A percentile compares a stretch with the other conserved stretches of the same genome.
Conservation (phyloP, 345 rosid species). For the Garcia nutans region DNA sequence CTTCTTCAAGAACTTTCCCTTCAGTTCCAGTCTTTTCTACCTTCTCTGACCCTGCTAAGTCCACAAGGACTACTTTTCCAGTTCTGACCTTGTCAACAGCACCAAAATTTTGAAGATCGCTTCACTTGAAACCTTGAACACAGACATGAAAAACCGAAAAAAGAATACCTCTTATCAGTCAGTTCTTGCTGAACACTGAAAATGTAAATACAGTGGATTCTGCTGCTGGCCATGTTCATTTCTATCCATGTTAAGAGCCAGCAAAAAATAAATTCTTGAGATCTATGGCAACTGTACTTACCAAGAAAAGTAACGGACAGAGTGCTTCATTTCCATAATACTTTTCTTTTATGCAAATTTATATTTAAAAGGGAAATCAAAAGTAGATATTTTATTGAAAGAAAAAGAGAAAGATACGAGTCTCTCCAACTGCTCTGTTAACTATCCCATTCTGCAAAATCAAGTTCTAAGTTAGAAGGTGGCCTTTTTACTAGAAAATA, state of each 20-base stretch:
- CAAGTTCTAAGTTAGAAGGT: slow-evolving; percentile 30
- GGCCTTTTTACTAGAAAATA: slow-evolving; percentile 9
- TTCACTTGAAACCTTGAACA: background rate
- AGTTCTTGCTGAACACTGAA: slow-evolving; percentile 56
- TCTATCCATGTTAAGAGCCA: slow-evolving; percentile 46
- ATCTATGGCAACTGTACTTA: background rate
- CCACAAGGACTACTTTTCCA: slow-evolving; percentile 77
- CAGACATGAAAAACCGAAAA: slow-evolving; percentile 1
- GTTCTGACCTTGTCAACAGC: slow-evolving; percentile 46
- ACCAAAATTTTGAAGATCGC: slow-evolving; percentile 6
- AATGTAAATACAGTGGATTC: slow-evolving; percentile 81
- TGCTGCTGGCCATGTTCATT: slow-evolving; percentile 89
- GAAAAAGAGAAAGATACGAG: slow-evolving; percentile 63
- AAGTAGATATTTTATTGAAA: background rate
- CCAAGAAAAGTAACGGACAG: background rate
- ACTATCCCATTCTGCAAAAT: slow-evolving; percentile 68
- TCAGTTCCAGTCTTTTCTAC: slow-evolving; percentile 96
- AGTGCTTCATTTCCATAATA: background rate
- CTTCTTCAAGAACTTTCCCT: slow-evolving; percentile 92
- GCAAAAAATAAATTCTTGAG: slow-evolving; percentile 18
- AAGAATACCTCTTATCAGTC: slow-evolving; percentile 53
- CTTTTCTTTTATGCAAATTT: background rate
- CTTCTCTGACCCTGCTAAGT: slow-evolving; percentile 94
- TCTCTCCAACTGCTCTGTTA: slow-evolving; percentile 90
- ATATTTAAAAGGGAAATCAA: background rate